Percentiles rank a stretch among this genome's conserved stretches.
Evolutionary conservation across 73 alveolate species (phyloP).

Genomic region (Stentor roeselii): DNA sequence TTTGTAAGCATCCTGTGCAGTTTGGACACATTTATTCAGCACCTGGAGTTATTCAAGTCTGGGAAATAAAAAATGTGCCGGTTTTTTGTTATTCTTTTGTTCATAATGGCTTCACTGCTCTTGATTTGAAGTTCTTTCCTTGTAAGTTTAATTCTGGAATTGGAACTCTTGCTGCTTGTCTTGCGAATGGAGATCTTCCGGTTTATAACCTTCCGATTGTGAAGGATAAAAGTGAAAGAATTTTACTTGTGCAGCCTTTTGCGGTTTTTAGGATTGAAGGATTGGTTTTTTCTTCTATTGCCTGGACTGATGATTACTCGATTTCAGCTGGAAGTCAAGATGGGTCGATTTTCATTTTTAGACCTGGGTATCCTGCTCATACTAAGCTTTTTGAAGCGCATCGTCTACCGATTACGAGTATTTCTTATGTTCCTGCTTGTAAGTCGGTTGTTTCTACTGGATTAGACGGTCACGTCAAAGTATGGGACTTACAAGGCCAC

Average conservation of each 20-base stretch:
- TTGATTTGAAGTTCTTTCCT: conserved; percentile 10
- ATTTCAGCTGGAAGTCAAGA: conserved; percentile 11
- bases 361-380: neutral
- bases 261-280: neutral
- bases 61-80: neutral
- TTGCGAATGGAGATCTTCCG: conserved; percentile 9
- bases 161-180: conserved; percentile 13
- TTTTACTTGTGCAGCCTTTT: neutral
- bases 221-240: neutral
- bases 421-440: neutral
- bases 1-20: neutral
- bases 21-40: neutral
- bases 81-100: neutral
- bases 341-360: conserved; percentile 17
- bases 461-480: neutral
- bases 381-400: neutral
- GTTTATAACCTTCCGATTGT: neutral
- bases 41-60: neutral
- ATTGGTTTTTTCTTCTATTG: conserved; percentile 11
- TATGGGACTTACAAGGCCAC: conserved; percentile 17
- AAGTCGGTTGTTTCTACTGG: no score
- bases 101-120: neutral
- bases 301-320: neutral
- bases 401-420: neutral
- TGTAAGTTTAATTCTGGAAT: neutral